Conservation (phyloP, 176 grass and related monocot genomes). For the Musa schizocarpa region DNA sequence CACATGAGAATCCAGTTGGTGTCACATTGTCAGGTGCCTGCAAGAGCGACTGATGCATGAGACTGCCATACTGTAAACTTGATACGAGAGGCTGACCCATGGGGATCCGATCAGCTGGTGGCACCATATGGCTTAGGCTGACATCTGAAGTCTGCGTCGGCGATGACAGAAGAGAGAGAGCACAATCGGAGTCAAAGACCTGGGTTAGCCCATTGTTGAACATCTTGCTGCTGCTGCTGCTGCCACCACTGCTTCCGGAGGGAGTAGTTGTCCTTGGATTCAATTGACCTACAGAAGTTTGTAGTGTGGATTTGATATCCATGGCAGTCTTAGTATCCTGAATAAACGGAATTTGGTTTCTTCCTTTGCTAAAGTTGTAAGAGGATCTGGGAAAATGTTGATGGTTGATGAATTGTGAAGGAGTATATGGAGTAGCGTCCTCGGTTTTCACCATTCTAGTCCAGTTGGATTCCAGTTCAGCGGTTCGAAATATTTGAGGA, state of each 20-base stretch:
- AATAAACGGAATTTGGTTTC: constrained; percentile 46
- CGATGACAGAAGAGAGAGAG: constrained; percentile 95
- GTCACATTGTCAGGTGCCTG: constrained; percentile 25
- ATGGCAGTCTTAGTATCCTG: constrained; percentile 6
- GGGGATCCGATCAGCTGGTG: constrained; percentile 26
- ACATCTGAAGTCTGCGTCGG: constrained; percentile 23
- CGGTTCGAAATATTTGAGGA: constrained; percentile 38
- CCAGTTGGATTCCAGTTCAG: constrained; percentile 44
- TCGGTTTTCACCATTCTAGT: constrained; percentile 39
- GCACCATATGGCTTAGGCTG: constrained; percentile 2
- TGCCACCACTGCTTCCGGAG: constrained; percentile 40
- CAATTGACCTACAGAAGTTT: constrained; percentile 22
- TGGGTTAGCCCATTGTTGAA: constrained; percentile 32
- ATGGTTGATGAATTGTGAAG: constrained; percentile 27
- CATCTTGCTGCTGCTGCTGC: constrained; percentile 41
- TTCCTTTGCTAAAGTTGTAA: constrained; percentile 31
- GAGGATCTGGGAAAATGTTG: constrained; percentile 8
- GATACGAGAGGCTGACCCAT: constrained; percentile 30
- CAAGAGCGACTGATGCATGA: constrained; percentile 1
- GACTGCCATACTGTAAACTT: constrained; percentile 21
- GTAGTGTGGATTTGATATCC: not conserved
- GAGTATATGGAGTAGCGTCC: constrained; percentile 22
- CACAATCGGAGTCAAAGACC: constrained; percentile 42
- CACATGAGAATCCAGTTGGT: constrained; percentile 45
- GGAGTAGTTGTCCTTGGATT: constrained; percentile 34